Evolutionary conservation across 2,329 filamentous ascomycete species (phyloP), one percentile per base, ranked within the genome.

Genomic region (Purpureocillium takamizusanense): DNA sequence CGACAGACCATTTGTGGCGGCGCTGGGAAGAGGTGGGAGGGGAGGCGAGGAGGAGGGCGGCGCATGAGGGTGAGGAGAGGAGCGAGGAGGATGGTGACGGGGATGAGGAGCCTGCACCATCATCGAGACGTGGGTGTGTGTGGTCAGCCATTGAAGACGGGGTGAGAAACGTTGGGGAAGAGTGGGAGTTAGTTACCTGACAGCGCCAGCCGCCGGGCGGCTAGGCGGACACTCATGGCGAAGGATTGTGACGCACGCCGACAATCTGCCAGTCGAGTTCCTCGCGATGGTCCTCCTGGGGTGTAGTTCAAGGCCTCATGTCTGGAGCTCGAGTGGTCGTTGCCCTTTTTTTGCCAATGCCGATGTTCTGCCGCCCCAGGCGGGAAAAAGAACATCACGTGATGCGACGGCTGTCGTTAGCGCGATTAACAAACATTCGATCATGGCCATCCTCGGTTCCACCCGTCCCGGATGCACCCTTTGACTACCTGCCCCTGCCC

Each of bases 211-310:
- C 74, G 74, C 66, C 76, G 66, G 51, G 77, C 68, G 49, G 80
- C 77, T 54, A 78, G 63, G 59, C 74, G 72, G 51, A 82, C 61
- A 63, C 70, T 84, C 82, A 86, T 87, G 55, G 48, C 53, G 35
- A 46, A 45, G 33, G 31, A 14, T 33, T 25, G 38, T 18, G 7
- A 18, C 33, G 28, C 25, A 18, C 33, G 28, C 25, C 32, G 10
- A 4, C 11, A 31, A 25, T 25, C 4, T 33, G 33, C 23, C 9
- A 40, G 30, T 14, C 27, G 21, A 23, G 21, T 30, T 30, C 14
- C 17, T 37, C 35, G 6, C 17, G 9, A 25, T 16, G 11, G n/a
- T 16, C 28, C 16, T 37, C 28, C 35, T 10, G 9, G 25, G n/a
- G 11, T 16, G 10, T n/a, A 8, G 28, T 15, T 16, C 25, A 12